These are phyloP conservation scores for Cercospora beticola DNA, from an alignment of 2,329 filamentous ascomycete species.

Conservation along the genomic window DNA sequence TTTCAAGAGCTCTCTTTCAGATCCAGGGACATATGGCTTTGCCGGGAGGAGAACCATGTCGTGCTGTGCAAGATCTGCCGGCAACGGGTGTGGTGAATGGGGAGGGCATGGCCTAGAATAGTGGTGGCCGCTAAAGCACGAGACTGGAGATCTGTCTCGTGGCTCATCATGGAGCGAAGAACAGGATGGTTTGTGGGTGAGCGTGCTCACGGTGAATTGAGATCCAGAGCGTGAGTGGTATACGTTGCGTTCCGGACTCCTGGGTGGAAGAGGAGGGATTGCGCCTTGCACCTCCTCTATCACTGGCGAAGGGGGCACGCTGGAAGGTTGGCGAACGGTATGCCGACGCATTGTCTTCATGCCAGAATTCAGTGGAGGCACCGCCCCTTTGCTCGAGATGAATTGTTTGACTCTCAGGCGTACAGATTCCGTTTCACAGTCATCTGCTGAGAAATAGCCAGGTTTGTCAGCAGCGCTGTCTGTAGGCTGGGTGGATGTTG, in stretches of 20 bases:
- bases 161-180: constrained; percentile 19
- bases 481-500: constrained; percentile 6
- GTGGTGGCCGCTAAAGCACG: constrained; percentile 2
- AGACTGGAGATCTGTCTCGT: constrained; percentile 21
- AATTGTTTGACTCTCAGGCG: constrained; percentile 25
- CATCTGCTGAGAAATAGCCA: constrained; percentile 15
- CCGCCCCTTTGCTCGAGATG: constrained; percentile 27
- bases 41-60: background rate
- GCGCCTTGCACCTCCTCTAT: constrained; percentile 22
- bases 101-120: background rate
- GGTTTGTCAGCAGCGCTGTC: constrained; percentile 4
- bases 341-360: constrained; percentile 24
- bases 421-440: constrained; percentile 18
- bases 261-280: constrained; percentile 21
- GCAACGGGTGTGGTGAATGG: background rate
- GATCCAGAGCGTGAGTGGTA: constrained; percentile 17
- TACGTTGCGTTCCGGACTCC: constrained; percentile 23
- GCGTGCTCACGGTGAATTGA: constrained; percentile 10
- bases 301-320: constrained; percentile 23
- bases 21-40: background rate
- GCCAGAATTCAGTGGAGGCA: constrained; percentile 23
- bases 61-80: background rate
- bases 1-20: background rate
- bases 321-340: constrained; percentile 14
- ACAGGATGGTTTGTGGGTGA: constrained; percentile 20